Base-by-base conservation (phyloP, 148 eudicot species). In the Camellia granthamiana region DNA sequence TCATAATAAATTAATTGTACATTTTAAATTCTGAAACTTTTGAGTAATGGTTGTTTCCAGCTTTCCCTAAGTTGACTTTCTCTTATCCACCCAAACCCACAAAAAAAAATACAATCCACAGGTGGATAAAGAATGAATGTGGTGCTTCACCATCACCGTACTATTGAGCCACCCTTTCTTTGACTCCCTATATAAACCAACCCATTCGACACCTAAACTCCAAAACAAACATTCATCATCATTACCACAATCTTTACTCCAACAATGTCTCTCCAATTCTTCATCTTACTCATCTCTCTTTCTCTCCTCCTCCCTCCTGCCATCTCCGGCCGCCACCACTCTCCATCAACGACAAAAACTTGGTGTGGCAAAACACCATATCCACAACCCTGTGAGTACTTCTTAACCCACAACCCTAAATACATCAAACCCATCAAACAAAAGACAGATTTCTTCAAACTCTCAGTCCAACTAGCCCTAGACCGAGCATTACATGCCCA, bases 281-380 rank as follows among this genome's bases (percentile, higher is more conserved):
- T 81, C 11, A 42, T 47, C 18, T 18, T 14, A 13, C 56, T 74
- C 3, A 6, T 69, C 4, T n/a, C 51, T 21, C 9, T 77, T 21
- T 56, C 44, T 68, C 43, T 72, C 69, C 44, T 80, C 52, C 52
- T 78, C 8, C 58, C 77, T 41, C 62, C 69, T 9, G 43, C 77
- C 13, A 15, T 82, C 23, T 81, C 79, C 2, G 67, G 83, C 75
- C 44, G 23, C 23, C 23, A 23, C 77, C 69, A 46, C 23, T 23
- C 79, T 2, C 51, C 56, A 0, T 23, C 23, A 47, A 59, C 41
- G 79, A 69, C 7, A 69, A 84, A 1, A 77, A 71, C 13, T 65
- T 92, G 92, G 97, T 94, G 98, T 59, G 76, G 81, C 78, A 82
- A 87, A 85, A 90, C 95, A 69, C 95, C 98, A 30, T 15, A 94